A percentile compares a stretch with the other conserved stretches of the same genome.
phyloP scores from a whole-genome alignment of 176 grass and related monocot genomes.

The Dendrocalamus sinicus region DNA sequence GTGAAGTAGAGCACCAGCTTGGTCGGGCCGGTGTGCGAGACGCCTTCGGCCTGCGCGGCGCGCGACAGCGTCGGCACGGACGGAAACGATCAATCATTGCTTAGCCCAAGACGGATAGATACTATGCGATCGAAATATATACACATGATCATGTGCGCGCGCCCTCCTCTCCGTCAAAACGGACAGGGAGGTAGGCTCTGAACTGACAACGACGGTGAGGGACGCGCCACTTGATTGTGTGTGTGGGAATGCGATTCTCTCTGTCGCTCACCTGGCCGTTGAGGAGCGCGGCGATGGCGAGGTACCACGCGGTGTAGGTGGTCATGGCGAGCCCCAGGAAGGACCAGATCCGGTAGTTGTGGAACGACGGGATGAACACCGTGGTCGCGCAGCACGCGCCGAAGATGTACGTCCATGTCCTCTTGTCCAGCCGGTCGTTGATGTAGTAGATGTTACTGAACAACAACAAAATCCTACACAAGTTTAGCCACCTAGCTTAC shows the following conservation, averaged over 20 bases:
- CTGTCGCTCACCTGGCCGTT: conserved; percentile 60
- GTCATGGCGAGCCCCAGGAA: conserved; percentile 89
- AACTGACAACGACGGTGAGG: not conserved
- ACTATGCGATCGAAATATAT: not conserved
- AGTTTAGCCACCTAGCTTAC: not conserved
- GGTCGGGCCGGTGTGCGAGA: conserved; percentile 54
- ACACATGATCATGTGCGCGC: not conserved
- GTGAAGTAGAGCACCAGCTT: conserved; percentile 90
- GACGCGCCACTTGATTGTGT: not conserved
- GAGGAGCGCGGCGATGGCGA: conserved; percentile 71
- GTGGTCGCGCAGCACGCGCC: conserved; percentile 86
- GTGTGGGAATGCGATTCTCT: not conserved
- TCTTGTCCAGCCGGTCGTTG: conserved; percentile 86
- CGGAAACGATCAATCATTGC: conserved; percentile 13
- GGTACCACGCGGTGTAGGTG: conserved; percentile 88
- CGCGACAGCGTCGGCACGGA: not conserved
- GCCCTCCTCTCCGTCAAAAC: not conserved
- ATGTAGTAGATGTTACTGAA: conserved; percentile 82
- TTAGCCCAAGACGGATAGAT: not conserved
- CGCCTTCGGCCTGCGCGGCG: conserved; percentile 54
- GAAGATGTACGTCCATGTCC: conserved; percentile 93
- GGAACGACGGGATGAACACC: conserved; percentile 87
- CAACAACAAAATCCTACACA: not conserved
- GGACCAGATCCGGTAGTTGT: conserved; percentile 97
- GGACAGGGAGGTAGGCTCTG: not conserved